Base-by-base conservation (phyloP, 176 grass and related monocot species). In the Cenchrus purpureus region DNA sequence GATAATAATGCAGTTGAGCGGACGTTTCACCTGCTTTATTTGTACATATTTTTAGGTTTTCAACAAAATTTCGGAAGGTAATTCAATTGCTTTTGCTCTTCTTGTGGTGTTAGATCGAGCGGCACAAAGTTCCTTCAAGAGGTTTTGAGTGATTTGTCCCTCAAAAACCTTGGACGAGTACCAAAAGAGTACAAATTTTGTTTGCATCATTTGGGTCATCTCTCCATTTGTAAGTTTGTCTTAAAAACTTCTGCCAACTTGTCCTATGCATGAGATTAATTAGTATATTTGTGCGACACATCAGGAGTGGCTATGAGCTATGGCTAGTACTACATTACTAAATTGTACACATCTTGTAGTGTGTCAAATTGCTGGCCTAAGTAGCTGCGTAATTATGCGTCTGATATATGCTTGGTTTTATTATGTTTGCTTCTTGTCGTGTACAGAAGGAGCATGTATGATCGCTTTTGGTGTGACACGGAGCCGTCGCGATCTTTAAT, bases 381-480 rank as follows among this genome's bases (percentile, higher is more conserved):
- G 43, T 71, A 82, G 79, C 65, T 82, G 66, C 52, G 42, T 48
- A 79, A 79, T 86, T 72, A 72, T 52, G 48, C 48, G 4, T 65
- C 45, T 55, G 84, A 65, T 65, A 58, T 79, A 51, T 28, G 43
- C 12, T 71, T 25, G 20, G 49, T 54, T 81, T 74, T 48, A 81
- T 74, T 37, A 48, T 83, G 57, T 78, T 79, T 65, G 45, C n/a
- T 40, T 42, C 14, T 65, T 88, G 86, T 88, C 86, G 80, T 65
- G 57, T 71, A 64, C 74, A 65, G 55, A 1, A 83, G 73, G 45
- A 78, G 74, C 80, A 83, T 7, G 73, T 57, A n/a, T 71, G 73
- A 65, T 78, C 74, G 65, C 80, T 83, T 88, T 83, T 83, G 43
- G 74, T 65, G 74, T 78, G 80, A 83, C 86, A 88, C 56, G 66